Evolutionary conservation across 2,329 filamentous ascomycete species (phyloP), one percentile per base, ranked within the genome.

Genomic region (Knufia petricola): DNA sequence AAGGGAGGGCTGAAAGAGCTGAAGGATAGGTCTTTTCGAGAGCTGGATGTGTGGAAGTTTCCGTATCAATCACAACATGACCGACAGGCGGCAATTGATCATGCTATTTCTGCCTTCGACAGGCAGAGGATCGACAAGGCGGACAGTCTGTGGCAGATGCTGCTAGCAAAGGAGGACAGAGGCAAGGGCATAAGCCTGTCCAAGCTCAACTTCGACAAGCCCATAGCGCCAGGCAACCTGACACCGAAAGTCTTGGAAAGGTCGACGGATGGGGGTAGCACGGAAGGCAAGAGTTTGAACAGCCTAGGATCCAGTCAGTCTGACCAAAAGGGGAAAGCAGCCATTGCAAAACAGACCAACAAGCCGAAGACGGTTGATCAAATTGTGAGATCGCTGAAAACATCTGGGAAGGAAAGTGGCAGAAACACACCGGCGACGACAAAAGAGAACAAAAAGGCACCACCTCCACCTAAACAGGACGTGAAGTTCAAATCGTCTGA

Each of bases 21-120:
- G 52, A 72, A 66, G 28, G 78, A 81, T 62, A 77, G 76, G 58
- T 64, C 68, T 13, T 82, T 75, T 60, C 77, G 76, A 57, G 78
- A 82, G 46, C 65, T 83, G 52, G 77, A 81, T 58, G 71, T 79
- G 8, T 82, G 73, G 70, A 74, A 70, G 6, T 82, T 82, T 58
- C 70, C 69, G 10, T 83, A 81, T 61, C 70, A 69, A 23, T 70
- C 65, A 31, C 59, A 72, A 40, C 71, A 76, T 40, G 75, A 81
- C 49, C 71, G 79, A 15, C 69, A 80, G 52, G 66, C 72, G 46
- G 79, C 78, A 23, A 77, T 82, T 57, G 74, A 81, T 53, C 76
- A 76, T 63, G 78, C 79, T 47, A 74, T 82, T 58, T 74, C 73
- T 46, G 77, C 79, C 37, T 82, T 78, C 61, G 79, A 83, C 62